Conservation (phyloP, 129 eudicot genomes). For the Smallanthus sonchifolius region DNA sequence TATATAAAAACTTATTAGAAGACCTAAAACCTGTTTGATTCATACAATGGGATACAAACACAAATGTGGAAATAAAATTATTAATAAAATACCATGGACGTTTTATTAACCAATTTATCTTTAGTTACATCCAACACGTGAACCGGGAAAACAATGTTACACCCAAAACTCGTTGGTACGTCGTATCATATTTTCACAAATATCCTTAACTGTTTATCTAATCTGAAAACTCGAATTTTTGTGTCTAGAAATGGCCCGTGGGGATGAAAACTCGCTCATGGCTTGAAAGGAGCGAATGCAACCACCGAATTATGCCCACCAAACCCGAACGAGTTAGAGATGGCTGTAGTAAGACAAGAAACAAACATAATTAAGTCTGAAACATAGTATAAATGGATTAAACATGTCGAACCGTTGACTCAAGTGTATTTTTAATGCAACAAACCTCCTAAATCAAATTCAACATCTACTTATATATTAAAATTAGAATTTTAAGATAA, state of each 20-base stretch:
- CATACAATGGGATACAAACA: no score
- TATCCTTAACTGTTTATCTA: conserved; percentile 11
- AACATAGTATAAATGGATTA: no score
- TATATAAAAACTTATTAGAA: no score
- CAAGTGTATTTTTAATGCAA: no score
- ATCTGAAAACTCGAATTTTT: background rate
- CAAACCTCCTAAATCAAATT: no score
- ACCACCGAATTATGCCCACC: conserved; percentile 69
- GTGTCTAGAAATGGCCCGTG: background rate
- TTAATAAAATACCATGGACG: background rate
- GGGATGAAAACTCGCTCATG: conserved; percentile 18
- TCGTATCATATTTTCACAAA: conserved; percentile 9
- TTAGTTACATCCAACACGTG: conserved; percentile 1
- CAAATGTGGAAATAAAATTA: no score
- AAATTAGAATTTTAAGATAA: no score
- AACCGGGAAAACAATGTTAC: conserved; percentile 2
- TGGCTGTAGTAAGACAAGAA: conserved; percentile 35
- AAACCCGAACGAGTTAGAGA: conserved; percentile 73
- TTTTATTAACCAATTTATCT: conserved; percentile 5
- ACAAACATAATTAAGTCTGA: background rate
- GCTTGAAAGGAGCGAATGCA: conserved; percentile 56
- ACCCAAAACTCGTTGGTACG: conserved; percentile 13
- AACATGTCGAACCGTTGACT: no score
- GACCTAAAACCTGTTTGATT: no score
- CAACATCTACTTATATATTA: no score